Evolutionary conservation across 352 stramenopile genomes (phyloP).

Genomic region (Phytophthora hybrid): DNA sequence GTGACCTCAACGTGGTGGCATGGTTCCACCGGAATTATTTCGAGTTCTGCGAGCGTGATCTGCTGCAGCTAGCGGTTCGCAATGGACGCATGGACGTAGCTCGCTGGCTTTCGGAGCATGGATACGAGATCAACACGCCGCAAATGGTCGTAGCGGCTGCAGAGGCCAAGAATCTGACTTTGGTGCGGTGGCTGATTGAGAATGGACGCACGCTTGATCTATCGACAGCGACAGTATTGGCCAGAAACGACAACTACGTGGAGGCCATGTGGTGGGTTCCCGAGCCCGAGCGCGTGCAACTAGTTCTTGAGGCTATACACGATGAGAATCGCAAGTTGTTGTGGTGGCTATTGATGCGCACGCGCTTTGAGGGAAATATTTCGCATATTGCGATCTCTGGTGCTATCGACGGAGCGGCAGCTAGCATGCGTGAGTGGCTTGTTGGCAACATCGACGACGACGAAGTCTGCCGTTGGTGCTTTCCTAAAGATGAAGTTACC

Average conservation of each 20-base stretch:
- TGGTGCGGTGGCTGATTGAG: conserved; percentile 2
- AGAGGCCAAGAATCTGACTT: neutral
- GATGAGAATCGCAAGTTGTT: neutral
- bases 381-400: neutral
- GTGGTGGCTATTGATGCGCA: neutral
- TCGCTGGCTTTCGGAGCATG: neutral
- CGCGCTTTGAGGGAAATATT: neutral
- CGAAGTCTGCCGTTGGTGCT: neutral
- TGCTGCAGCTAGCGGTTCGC: neutral
- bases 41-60: neutral
- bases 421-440: neutral
- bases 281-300: neutral
- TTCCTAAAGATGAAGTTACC: neutral
- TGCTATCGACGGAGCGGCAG: neutral
- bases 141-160: neutral
- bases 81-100: neutral
- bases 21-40: neutral
- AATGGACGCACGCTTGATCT: neutral
- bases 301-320: neutral
- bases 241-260: neutral
- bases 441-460: neutral
- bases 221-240: neutral
- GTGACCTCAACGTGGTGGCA: neutral
- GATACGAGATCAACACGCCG: neutral
- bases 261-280: neutral